Evolutionary conservation across 108 stramenopile genomes (phyloP), one percentile per base, ranked within the genome.

Genomic region (Nitzschia palea): DNA sequence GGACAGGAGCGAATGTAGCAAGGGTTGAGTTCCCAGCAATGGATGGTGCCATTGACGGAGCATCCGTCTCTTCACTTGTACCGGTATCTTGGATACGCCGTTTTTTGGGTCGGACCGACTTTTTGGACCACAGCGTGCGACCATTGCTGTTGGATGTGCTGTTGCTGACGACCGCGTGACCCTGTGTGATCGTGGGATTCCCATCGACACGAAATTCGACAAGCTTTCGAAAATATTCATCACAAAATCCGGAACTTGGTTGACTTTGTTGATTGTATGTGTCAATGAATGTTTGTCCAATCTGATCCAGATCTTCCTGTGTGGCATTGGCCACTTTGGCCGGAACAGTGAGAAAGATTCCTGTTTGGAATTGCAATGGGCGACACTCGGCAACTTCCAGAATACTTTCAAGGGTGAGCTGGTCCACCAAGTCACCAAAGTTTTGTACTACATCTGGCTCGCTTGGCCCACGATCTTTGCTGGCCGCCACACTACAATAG

Each of bases 391-490:
- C 15, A 4, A 48, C 47, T 8, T 48, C n/a, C 18, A 10, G 9
- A 48, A 48, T 48, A 10, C 17, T 48, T 20, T 48, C 47, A 12
- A 48, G 18, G 5, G 9, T 4, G 4, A 48, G 22, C 22, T 20
- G 15, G 22, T 48, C 18, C 18, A 48, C 47, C 9, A 48, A 20
- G 4, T 12, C 47, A 4, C 18, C 17, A 48, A 18, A 48, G 47
- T 48, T 48, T 18, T 48, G 47, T 5, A 48, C 47, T 20, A 48
- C 47, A 5, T 48, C 47, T 20, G 47, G 47, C n/a, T 48, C 47
- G 22, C 47, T 48, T 8, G 47, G 47, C 8, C 47, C 47, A 12
- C 15, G 17, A 8, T 48, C 47, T 20, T 4, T 20, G 4, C 18
- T 20, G 4, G 47, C 9, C 4, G 47, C 18, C 18, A 20, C 47